Percentiles rank a stretch among this genome's conserved stretches.
Conservation (phyloP, 2,329 filamentous ascomycete species). For the Huntiella savannae region DNA sequence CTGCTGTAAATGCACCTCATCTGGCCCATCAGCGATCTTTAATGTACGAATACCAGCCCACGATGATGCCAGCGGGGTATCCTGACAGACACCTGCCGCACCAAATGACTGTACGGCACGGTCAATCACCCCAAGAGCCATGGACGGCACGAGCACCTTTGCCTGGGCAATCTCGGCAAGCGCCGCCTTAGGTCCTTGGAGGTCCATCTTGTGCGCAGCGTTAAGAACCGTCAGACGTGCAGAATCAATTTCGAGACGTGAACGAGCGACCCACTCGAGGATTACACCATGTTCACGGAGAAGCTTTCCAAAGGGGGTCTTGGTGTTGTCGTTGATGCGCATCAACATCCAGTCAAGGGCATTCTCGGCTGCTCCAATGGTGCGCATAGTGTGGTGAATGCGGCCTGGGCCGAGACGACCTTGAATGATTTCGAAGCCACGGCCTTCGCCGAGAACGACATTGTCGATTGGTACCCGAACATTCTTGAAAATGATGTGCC, state of each 20-base stretch:
- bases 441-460: constrained; percentile 80
- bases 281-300: constrained; percentile 83
- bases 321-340: constrained; percentile 77
- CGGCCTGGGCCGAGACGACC: constrained; percentile 86
- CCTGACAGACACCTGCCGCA: constrained; percentile 77
- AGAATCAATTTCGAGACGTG: constrained; percentile 82
- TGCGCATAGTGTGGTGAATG: constrained; percentile 95
- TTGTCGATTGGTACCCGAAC: constrained; percentile 71
- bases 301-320: constrained; percentile 79
- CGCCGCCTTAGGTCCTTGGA: constrained; percentile 69
- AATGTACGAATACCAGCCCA: constrained; percentile 68
- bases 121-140: constrained; percentile 74
- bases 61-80: constrained; percentile 75
- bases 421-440: constrained; percentile 96
- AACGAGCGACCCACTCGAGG: constrained; percentile 83
- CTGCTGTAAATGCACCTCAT: constrained; percentile 83
- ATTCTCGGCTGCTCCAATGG: constrained; percentile 75
- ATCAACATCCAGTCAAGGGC: constrained; percentile 91
- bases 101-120: constrained; percentile 86
- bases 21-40: constrained; percentile 77
- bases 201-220: constrained; percentile 87
- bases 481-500: constrained; percentile 74
- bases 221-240: constrained; percentile 82
- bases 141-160: constrained; percentile 76
- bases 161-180: constrained; percentile 88